Evolutionary conservation across 176 grass and related monocot species (phyloP).

Genomic region (Phyllostachys edulis): DNA sequence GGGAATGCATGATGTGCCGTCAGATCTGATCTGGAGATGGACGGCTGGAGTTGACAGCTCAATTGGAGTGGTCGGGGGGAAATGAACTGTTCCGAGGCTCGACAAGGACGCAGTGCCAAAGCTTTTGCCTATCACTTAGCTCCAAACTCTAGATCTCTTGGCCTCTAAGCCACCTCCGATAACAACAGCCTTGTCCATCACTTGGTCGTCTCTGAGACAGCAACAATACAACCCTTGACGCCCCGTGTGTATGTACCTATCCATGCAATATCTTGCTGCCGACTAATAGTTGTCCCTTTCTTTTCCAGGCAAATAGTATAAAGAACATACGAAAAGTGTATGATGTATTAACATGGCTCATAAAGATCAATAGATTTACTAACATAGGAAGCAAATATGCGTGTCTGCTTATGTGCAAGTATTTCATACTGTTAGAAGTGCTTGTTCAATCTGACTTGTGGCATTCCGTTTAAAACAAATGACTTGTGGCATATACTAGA

Average conservation of each 20-base stretch:
- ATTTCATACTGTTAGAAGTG: neutral
- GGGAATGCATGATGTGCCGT: conserved; percentile 29
- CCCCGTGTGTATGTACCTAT: conserved; percentile 41
- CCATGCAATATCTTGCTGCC: conserved; percentile 47
- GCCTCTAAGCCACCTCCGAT: conserved; percentile 36
- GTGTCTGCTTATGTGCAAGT: neutral
- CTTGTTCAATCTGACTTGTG: neutral
- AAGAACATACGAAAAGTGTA: neutral
- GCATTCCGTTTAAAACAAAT: no score
- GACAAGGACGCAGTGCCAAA: conserved; percentile 43
- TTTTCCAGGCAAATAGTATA: neutral
- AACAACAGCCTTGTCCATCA: conserved; percentile 29
- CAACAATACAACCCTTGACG: conserved; percentile 32
- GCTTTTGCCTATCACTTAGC: conserved; percentile 20
- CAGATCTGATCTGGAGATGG: conserved; percentile 44
- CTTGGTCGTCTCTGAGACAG: conserved; percentile 19
- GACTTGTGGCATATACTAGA: neutral
- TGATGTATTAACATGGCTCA: neutral
- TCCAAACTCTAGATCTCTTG: conserved; percentile 36
- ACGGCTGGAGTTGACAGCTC: conserved; percentile 35
- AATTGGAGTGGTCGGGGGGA: conserved; percentile 16
- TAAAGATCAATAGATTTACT: neutral
- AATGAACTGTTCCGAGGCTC: conserved; percentile 1
- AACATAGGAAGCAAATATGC: neutral
- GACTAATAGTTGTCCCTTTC: conserved; percentile 23